Conservation (phyloP, 441 rosid species). For the Capsella rubella region DNA sequence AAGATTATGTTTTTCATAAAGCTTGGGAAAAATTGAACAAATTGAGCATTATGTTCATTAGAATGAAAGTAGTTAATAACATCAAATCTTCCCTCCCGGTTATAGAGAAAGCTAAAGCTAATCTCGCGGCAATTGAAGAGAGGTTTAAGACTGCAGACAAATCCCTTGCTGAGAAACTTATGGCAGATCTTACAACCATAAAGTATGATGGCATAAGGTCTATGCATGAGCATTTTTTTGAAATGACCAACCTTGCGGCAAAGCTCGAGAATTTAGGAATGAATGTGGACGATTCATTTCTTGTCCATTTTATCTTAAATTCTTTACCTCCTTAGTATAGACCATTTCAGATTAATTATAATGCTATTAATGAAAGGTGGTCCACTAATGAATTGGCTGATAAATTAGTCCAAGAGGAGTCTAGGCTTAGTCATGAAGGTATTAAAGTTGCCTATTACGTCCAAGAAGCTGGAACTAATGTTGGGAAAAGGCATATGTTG, state of each 20-base stretch:
- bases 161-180: constrained; percentile 12
- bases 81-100: neutral
- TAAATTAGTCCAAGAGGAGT: neutral
- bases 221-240: constrained; percentile 12
- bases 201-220: constrained; percentile 1
- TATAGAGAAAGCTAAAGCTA: neutral
- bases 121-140: neutral
- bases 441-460: neutral
- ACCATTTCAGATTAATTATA: neutral
- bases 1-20: neutral
- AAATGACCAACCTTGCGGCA: neutral
- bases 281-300: neutral
- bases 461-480: neutral
- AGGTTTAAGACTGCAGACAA: neutral
- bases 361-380: neutral
- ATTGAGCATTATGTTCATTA: neutral
- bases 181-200: constrained; percentile 21
- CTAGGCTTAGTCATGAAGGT: neutral
- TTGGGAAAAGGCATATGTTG: neutral
- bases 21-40: neutral
- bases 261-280: neutral
- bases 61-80: constrained; percentile 1
- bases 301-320: neutral
- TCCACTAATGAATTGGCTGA: neutral
- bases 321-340: neutral